Evolutionary conservation across 768 basidiomycete genomes (phyloP).

Genomic region (Leccinum obscurum): DNA sequence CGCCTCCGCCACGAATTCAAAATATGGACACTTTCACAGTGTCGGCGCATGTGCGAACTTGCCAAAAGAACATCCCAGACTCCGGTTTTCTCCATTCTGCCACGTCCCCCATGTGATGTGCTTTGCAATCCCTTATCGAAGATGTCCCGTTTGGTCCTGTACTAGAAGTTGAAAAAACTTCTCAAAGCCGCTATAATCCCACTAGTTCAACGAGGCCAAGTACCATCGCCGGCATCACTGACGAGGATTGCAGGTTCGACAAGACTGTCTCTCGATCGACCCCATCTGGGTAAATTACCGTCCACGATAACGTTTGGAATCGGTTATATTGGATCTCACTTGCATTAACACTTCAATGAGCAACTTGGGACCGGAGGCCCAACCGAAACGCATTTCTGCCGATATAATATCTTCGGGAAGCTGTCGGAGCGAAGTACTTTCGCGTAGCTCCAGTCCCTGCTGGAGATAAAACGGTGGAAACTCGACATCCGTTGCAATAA

Average conservation of each 20-base stretch:
- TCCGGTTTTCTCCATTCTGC: slow-evolving; percentile 67
- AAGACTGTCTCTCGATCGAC: slow-evolving; percentile 50
- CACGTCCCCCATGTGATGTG: slow-evolving; percentile 64
- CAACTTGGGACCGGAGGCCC: slow-evolving; percentile 60
- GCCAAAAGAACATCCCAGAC: slow-evolving; percentile 87
- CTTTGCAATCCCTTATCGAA: slow-evolving; percentile 66
- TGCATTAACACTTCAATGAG: slow-evolving; percentile 60
- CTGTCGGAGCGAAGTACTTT: slow-evolving; percentile 80
- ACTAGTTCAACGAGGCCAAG: slow-evolving; percentile 50
- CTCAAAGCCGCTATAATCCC: slow-evolving; percentile 74
- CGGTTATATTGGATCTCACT: slow-evolving; percentile 38
- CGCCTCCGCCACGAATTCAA: slow-evolving; percentile 5
- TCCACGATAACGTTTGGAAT: neutral
- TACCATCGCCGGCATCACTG: slow-evolving; percentile 56
- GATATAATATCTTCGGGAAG: slow-evolving; percentile 72
- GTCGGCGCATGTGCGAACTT: slow-evolving; percentile 24
- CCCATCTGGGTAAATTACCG: neutral
- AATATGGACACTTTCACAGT: slow-evolving; percentile 1
- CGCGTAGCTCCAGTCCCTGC: slow-evolving; percentile 61
- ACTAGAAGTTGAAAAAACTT: slow-evolving; percentile 57
- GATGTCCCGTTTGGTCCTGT: slow-evolving; percentile 63
- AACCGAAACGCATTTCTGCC: slow-evolving; percentile 72
- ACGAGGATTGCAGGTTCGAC: slow-evolving; percentile 61
- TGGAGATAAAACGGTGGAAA: slow-evolving; percentile 70
- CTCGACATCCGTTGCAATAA: neutral